Evolutionary conservation across 805 yeast species (phyloP).

Genomic region (Candida xyloterini): DNA sequence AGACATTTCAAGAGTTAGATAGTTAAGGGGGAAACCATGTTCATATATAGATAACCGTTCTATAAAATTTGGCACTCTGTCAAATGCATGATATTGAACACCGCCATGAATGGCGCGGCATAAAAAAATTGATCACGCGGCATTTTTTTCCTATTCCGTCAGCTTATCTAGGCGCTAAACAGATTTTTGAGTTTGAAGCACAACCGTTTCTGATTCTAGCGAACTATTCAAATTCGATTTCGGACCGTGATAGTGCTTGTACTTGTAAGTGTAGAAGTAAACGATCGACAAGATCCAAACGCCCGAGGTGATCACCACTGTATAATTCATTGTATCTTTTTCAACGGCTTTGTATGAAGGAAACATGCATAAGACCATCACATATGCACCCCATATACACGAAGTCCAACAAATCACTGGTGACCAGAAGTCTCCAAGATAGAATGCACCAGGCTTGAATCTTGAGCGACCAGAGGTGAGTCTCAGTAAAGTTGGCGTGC

Average conservation of each 20-base stretch:
- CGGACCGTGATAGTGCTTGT: constrained; percentile 57
- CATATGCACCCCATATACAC: constrained; percentile 47
- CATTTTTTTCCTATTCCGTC: background rate
- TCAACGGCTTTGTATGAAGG: constrained; percentile 45
- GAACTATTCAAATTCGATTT: constrained; percentile 11
- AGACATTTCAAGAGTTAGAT: background rate
- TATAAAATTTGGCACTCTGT: too few species aligned
- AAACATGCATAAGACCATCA: constrained; percentile 58
- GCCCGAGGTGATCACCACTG: constrained; percentile 60
- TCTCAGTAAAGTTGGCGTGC: constrained; percentile 53
- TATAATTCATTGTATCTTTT: constrained; percentile 63
- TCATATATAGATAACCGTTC: too few species aligned
- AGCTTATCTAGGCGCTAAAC: background rate
- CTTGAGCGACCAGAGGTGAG: constrained; percentile 49
- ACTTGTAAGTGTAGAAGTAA: constrained; percentile 51
- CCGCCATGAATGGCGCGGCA: too few species aligned
- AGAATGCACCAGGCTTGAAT: constrained; percentile 67
- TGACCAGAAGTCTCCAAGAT: constrained; percentile 51
- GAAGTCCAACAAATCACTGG: constrained; percentile 44
- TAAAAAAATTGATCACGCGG: too few species aligned
- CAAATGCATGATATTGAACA: too few species aligned
- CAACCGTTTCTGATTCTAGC: background rate
- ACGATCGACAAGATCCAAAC: constrained; percentile 51
- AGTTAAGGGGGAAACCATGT: background rate
- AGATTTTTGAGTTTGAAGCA: background rate